Percentiles rank a stretch among this genome's conserved stretches.
Evolutionary conservation across 441 rosid species (phyloP).

Genomic region (Croton setiger): DNA sequence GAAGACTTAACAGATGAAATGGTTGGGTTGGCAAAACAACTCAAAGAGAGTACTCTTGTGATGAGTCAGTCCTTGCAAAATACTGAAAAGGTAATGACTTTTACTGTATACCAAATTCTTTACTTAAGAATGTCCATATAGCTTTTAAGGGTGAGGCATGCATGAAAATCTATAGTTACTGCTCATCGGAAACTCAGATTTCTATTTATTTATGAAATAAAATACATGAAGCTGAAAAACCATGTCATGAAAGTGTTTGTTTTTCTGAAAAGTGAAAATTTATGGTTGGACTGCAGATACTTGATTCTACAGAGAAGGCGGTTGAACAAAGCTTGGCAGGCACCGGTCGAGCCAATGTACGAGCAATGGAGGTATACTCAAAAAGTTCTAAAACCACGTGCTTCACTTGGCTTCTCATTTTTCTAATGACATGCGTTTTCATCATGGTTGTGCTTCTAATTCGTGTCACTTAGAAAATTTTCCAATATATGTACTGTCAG

Average conservation of each 20-base stretch:
- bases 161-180: neutral
- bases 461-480: conserved; percentile 47
- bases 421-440: conserved; percentile 68
- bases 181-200: neutral
- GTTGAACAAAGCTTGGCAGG: conserved; percentile 87
- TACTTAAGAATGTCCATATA: neutral
- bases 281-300: conserved; percentile 48
- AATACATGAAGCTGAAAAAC: too few species aligned
- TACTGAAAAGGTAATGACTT: conserved; percentile 61
- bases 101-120: neutral
- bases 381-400: conserved; percentile 76
- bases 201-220: too few species aligned
- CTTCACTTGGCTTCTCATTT: conserved; percentile 78
- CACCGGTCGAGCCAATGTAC: conserved; percentile 67
- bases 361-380: conserved; percentile 61
- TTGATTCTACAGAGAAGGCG: conserved; percentile 84
- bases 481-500: too few species aligned
- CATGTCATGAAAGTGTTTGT: too few species aligned
- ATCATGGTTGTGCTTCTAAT: conserved; percentile 83
- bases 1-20: conserved; percentile 90
- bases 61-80: conserved; percentile 73
- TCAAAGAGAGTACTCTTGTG: conserved; percentile 76
- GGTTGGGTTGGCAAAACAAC: conserved; percentile 82
- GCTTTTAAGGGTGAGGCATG: neutral
- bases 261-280: neutral